Conservation (phyloP, 345 rosid genomes). For the Salix brachista region DNA sequence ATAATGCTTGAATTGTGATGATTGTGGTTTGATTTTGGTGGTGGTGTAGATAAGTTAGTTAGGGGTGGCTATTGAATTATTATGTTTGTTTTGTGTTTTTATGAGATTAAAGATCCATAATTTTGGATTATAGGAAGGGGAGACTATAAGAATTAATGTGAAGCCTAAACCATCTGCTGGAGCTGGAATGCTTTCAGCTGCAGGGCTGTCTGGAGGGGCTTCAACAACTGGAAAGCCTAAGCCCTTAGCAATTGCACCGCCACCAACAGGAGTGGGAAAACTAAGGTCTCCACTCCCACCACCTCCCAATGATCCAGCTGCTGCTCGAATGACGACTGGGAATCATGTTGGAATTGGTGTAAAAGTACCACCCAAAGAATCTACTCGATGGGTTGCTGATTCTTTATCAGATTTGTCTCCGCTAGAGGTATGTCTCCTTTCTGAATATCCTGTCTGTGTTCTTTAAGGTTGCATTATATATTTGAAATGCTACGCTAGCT, state of each 20-base stretch:
- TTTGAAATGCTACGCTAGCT: background rate
- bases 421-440: constrained; percentile 52
- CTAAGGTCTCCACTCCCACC: constrained; percentile 83
- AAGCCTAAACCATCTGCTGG: constrained; percentile 78
- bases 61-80: background rate
- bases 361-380: constrained; percentile 29
- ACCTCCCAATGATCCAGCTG: constrained; percentile 82
- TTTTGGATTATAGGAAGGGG: constrained; percentile 67
- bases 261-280: constrained; percentile 58
- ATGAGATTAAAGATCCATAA: background rate
- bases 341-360: constrained; percentile 15
- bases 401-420: constrained; percentile 69
- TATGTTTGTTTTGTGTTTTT: background rate
- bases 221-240: constrained; percentile 60
- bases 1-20: too few species aligned
- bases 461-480: background rate
- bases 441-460: background rate
- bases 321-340: constrained; percentile 45
- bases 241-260: constrained; percentile 68
- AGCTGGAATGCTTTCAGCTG: constrained; percentile 97
- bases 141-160: constrained; percentile 94
- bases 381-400: constrained; percentile 37
- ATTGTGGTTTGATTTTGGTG: background rate
- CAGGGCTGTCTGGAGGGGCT: constrained; percentile 52
- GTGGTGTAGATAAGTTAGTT: background rate